Conservation (phyloP, 1,284 basidiomycete species). For the Moesziomyces aphidis region DNA sequence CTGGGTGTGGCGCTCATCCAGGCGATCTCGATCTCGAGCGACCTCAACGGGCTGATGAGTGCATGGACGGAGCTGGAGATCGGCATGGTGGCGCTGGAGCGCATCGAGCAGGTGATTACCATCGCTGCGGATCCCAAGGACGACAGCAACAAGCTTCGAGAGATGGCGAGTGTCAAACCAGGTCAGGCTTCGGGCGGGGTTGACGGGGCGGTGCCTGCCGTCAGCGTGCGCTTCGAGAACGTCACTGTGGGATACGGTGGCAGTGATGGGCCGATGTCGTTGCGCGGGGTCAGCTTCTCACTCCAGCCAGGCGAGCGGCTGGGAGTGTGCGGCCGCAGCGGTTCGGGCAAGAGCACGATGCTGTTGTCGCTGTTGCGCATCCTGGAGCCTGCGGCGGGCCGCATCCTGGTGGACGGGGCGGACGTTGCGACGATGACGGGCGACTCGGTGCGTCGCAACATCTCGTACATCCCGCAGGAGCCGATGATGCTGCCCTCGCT, state of each 20-base stretch:
- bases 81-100: conserved; percentile 63
- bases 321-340: conserved; percentile 76
- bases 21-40: conserved; percentile 36
- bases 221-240: conserved; percentile 6
- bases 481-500: conserved; percentile 54
- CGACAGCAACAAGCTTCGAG: conserved; percentile 11
- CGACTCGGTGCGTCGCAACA: conserved; percentile 7
- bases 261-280: conserved; percentile 2
- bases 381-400: conserved; percentile 78
- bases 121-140: conserved; percentile 33
- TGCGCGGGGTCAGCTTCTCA: conserved; percentile 6
- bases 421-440: conserved; percentile 10
- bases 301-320: conserved; percentile 1
- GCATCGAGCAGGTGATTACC: conserved; percentile 57
- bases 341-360: conserved; percentile 87
- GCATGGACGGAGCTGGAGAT: conserved; percentile 66
- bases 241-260: conserved; percentile 11
- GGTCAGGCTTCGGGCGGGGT: conserved; percentile 3
- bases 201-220: conserved; percentile 11
- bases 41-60: conserved; percentile 36
- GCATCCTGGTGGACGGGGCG: conserved; percentile 80
- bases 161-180: conserved; percentile 20
- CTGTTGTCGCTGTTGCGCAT: conserved; percentile 70
- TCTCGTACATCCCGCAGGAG: conserved; percentile 56
- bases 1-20: conserved; percentile 64